phyloP scores from a whole-genome alignment of 352 stramenopile genomes.

The Pythium myriotylum region DNA sequence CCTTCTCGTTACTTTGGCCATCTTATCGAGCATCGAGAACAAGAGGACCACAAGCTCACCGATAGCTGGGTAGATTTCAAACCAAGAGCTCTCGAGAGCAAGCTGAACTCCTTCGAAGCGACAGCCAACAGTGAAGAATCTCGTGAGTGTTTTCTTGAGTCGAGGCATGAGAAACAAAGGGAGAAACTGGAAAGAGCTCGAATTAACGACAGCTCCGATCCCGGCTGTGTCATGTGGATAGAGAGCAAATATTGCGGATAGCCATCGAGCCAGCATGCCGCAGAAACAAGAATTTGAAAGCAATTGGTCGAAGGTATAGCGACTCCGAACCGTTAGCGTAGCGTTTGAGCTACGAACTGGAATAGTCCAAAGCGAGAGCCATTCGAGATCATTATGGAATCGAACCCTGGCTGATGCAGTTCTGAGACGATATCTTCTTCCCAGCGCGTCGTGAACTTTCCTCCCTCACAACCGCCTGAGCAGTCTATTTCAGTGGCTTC shows the following conservation, averaged over 20 bases:
- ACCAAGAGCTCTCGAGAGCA: slow-evolving; percentile 34
- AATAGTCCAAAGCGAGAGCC: slow-evolving; percentile 27
- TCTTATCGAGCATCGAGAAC: slow-evolving; percentile 37
- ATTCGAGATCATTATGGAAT: slow-evolving; percentile 23
- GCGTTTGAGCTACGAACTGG: slow-evolving; percentile 27
- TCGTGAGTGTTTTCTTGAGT: slow-evolving; percentile 22
- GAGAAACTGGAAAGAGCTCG: slow-evolving; percentile 18
- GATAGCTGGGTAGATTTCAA: slow-evolving; percentile 34
- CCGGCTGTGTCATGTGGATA: slow-evolving; percentile 5
- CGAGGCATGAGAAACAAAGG: slow-evolving; percentile 17
- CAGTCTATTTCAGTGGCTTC: neutral
- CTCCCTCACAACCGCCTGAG: neutral
- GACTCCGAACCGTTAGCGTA: slow-evolving; percentile 10
- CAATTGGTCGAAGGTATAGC: slow-evolving; percentile 28
- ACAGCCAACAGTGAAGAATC: slow-evolving; percentile 33
- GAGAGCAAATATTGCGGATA: slow-evolving; percentile 7
- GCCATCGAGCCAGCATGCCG: slow-evolving; percentile 32
- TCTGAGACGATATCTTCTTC: neutral
- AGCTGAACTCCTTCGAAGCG: slow-evolving; percentile 34
- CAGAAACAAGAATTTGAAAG: slow-evolving; percentile 33
- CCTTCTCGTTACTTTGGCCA: slow-evolving; percentile 26
- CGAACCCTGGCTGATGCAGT: neutral
- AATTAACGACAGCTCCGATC: slow-evolving; percentile 18
- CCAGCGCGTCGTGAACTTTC: slow-evolving; percentile 11
- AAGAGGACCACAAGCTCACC: slow-evolving; percentile 23